phyloP scores from a whole-genome alignment of 129 eudicot species.

The Pittosporum tobira region DNA sequence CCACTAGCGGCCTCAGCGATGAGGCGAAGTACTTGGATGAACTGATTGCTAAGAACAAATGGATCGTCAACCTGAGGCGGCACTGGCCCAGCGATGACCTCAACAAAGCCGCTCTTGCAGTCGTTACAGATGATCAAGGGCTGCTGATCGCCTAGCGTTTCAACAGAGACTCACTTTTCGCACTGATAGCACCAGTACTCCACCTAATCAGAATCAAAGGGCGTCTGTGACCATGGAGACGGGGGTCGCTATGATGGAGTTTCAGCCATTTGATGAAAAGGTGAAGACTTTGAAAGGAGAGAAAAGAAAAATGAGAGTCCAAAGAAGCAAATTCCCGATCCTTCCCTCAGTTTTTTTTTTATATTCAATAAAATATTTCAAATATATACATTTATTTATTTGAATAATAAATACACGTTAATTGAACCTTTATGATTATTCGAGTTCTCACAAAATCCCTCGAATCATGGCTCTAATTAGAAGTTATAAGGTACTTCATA shows the following conservation, averaged over 20 bases:
- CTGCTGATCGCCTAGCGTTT: slow-evolving; percentile 53
- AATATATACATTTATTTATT: too few species aligned
- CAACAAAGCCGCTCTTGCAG: slow-evolving; percentile 81
- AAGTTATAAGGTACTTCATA: too few species aligned
- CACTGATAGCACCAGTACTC: slow-evolving; percentile 93
- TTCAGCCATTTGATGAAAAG: slow-evolving; percentile 26
- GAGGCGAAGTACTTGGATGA: slow-evolving; percentile 59
- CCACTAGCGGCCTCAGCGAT: slow-evolving; percentile 70
- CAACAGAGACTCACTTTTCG: slow-evolving; percentile 67
- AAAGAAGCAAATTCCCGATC: too few species aligned
- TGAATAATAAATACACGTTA: too few species aligned
- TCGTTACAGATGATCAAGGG: slow-evolving; percentile 57
- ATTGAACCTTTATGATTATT: too few species aligned
- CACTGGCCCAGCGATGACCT: slow-evolving; percentile 32
- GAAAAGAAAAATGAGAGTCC: too few species aligned
- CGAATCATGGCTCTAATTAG: too few species aligned
- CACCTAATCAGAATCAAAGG: slow-evolving; percentile 14
- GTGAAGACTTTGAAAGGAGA: too few species aligned
- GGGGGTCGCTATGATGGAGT: slow-evolving; percentile 28
- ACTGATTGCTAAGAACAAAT: slow-evolving; percentile 40
- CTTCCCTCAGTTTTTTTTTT: too few species aligned
- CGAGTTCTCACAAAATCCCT: too few species aligned
- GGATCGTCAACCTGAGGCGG: slow-evolving; percentile 33
- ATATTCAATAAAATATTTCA: too few species aligned
- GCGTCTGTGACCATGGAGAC: slow-evolving; percentile 9